Percentiles rank a stretch among this genome's conserved stretches.
Evolutionary conservation across 1,284 basidiomycete species (phyloP).

Genomic region (Anthracocystis panici-leucophaei): DNA sequence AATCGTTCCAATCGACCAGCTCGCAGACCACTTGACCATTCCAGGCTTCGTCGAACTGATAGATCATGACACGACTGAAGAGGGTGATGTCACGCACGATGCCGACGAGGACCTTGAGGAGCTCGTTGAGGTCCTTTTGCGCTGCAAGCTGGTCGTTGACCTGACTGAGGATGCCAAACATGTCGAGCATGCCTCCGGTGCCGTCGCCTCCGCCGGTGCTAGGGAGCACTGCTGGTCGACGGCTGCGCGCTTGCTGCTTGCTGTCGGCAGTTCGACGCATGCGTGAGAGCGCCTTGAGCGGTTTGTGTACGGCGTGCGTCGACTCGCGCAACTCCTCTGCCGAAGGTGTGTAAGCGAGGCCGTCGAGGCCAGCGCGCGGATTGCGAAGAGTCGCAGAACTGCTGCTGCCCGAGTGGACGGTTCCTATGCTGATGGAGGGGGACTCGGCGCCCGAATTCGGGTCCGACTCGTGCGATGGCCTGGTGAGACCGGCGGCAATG

Average conservation of each 20-base stretch:
- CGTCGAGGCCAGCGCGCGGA: conserved; percentile 45
- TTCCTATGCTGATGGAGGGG: conserved; percentile 41
- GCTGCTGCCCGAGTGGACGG: conserved; percentile 45
- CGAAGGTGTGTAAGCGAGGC: conserved; percentile 49
- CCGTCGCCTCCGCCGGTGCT: conserved; percentile 38
- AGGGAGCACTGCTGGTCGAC: conserved; percentile 28
- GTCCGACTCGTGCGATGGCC: not conserved
- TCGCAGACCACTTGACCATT: conserved; percentile 83
- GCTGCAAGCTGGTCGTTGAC: conserved; percentile 85
- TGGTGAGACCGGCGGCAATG: conserved; percentile 20
- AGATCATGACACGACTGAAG: conserved; percentile 80
- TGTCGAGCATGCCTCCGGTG: conserved; percentile 56
- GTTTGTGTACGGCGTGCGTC: conserved; percentile 80
- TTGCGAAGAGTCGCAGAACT: conserved; percentile 25
- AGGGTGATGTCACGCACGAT: conserved; percentile 79
- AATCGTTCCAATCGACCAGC: conserved; percentile 83
- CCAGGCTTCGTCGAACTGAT: conserved; percentile 80
- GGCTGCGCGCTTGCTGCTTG: conserved; percentile 29
- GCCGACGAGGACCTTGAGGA: conserved; percentile 83
- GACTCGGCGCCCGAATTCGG: conserved; percentile 20
- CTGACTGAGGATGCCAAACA: conserved; percentile 77
- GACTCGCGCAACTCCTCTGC: conserved; percentile 77
- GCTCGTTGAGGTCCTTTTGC: conserved; percentile 78
- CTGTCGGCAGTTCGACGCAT: conserved; percentile 52
- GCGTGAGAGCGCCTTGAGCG: conserved; percentile 80